phyloP scores from a whole-genome alignment of 768 basidiomycete genomes.

The Macrolepiota dolichaula region DNA sequence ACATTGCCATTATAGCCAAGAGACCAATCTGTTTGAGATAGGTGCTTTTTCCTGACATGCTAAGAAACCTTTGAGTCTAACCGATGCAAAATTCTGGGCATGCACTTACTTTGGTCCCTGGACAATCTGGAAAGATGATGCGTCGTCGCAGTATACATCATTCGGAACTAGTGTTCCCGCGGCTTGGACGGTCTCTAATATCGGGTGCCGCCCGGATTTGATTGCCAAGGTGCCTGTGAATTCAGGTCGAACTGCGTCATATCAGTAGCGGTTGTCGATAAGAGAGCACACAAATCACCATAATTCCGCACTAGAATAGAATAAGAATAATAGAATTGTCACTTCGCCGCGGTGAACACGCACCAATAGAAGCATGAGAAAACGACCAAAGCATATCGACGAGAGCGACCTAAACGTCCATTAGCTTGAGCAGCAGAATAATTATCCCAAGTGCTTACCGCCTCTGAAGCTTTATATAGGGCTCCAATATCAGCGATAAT shows the following conservation, averaged over 20 bases:
- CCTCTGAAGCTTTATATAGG: constrained; percentile 89
- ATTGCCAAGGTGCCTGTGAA: constrained; percentile 89
- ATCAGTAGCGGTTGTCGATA: neutral
- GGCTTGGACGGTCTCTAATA: constrained; percentile 71
- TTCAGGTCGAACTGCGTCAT: constrained; percentile 76
- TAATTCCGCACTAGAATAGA: constrained; percentile 41
- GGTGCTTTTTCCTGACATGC: constrained; percentile 86
- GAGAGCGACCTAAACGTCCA: constrained; percentile 61
- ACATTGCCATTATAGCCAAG: constrained; percentile 82
- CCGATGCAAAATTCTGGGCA: neutral
- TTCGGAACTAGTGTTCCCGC: constrained; percentile 78
- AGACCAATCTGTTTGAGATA: constrained; percentile 87
- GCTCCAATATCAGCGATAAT: constrained; percentile 72
- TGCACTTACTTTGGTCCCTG: constrained; percentile 84
- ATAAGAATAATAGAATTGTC: neutral
- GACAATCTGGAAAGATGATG: constrained; percentile 86
- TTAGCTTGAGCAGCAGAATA: neutral
- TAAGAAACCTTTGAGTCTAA: constrained; percentile 12
- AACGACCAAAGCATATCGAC: constrained; percentile 91
- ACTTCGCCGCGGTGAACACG: constrained; percentile 21
- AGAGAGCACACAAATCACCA: constrained; percentile 22
- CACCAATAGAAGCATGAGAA: constrained; percentile 78
- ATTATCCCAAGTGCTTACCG: constrained; percentile 36
- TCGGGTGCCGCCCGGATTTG: constrained; percentile 85
- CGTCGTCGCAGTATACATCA: constrained; percentile 84